These are phyloP conservation scores for Backusella westeae DNA, from an alignment of 192 early-diverging fungal genomes.

Conservation along the genomic window DNA sequence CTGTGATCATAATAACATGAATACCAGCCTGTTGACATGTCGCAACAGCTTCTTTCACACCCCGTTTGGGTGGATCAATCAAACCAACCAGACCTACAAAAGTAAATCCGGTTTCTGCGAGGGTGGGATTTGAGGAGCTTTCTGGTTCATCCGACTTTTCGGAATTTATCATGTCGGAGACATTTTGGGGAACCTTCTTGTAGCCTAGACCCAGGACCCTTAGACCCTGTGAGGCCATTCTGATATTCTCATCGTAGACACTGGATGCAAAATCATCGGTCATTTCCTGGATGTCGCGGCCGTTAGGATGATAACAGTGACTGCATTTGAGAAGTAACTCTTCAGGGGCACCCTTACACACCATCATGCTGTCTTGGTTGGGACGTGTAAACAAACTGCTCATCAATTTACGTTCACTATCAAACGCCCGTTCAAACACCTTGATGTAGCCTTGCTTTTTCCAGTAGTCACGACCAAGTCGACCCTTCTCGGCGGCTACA, in stretches of 20 bases:
- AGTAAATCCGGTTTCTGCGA: constrained; percentile 61
- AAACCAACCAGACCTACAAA: constrained; percentile 93
- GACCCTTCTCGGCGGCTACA: constrained; percentile 81
- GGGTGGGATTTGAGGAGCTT: constrained; percentile 35
- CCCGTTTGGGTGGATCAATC: constrained; percentile 87
- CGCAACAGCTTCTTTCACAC: constrained; percentile 77
- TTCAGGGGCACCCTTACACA: constrained; percentile 92
- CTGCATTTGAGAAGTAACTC: constrained; percentile 70
- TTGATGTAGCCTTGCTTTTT: constrained; percentile 42
- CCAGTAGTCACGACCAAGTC: constrained; percentile 68
- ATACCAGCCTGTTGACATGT: constrained; percentile 92
- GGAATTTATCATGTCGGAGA: not conserved
- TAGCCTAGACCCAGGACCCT: constrained; percentile 88
- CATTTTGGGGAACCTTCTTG: constrained; percentile 47
- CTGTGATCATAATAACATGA: constrained; percentile 97
- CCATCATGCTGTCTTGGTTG: constrained; percentile 9
- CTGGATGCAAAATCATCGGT: constrained; percentile 60
- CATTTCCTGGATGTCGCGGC: constrained; percentile 27
- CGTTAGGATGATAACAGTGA: not conserved
- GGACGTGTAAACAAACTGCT: constrained; percentile 65
- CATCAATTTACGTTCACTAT: constrained; percentile 96
- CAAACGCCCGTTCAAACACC: constrained; percentile 83
- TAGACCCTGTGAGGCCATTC: constrained; percentile 84
- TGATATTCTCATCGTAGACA: constrained; percentile 57
- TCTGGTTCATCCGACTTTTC: not conserved